Percentiles rank a stretch among this genome's conserved stretches.
Conservation (phyloP, 2,329 filamentous ascomycete genomes). For the Sordariomycetes sp. region DNA sequence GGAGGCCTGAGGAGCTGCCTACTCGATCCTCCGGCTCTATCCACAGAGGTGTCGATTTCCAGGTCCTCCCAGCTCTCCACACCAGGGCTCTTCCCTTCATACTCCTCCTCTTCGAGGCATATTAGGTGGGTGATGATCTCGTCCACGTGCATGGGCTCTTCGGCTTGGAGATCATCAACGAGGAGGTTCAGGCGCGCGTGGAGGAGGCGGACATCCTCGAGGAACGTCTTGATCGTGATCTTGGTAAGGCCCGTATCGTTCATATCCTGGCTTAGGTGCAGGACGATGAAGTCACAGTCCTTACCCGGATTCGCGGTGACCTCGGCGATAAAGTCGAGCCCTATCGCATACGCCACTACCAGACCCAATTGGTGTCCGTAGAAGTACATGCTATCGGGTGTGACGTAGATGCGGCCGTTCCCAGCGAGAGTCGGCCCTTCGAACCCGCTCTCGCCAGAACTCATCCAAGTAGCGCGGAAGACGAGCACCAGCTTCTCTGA, state of each 20-base stretch:
- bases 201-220: constrained; percentile 74
- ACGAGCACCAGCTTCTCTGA: constrained; percentile 81
- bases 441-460: constrained; percentile 24
- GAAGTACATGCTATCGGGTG: constrained; percentile 79
- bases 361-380: constrained; percentile 92
- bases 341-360: constrained; percentile 68
- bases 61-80: constrained; percentile 88
- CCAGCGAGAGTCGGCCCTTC: constrained; percentile 23
- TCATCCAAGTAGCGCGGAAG: constrained; percentile 78
- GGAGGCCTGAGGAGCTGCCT: constrained; percentile 5
- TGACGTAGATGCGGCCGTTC: constrained; percentile 73
- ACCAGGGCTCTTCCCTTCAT: constrained; percentile 52
- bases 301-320: constrained; percentile 81
- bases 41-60: constrained; percentile 42
- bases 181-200: constrained; percentile 76
- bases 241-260: constrained; percentile 53
- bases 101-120: constrained; percentile 55
- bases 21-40: constrained; percentile 25
- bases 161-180: constrained; percentile 64
- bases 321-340: constrained; percentile 66
- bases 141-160: constrained; percentile 54
- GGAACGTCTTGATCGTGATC: constrained; percentile 82
- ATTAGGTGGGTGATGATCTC: constrained; percentile 60
- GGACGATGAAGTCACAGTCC: constrained; percentile 84
- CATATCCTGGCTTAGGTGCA: constrained; percentile 56